Evolutionary conservation across 352 stramenopile genomes (phyloP).

Genomic region (Blastocystis sp.): DNA sequence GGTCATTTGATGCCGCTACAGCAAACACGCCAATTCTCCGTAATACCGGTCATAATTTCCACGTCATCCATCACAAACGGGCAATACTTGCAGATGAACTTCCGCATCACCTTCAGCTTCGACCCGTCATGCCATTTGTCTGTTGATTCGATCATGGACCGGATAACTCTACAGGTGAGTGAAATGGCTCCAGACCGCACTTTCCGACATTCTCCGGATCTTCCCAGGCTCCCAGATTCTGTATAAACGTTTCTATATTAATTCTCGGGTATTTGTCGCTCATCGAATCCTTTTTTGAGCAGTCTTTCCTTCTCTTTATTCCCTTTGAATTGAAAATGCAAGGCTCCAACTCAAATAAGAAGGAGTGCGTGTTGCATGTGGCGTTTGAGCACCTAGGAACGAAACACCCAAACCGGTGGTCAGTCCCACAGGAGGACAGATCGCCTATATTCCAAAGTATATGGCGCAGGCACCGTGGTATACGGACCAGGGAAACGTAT

Average conservation of each 20-base stretch:
- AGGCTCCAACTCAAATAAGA: neutral
- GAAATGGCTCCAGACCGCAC: neutral
- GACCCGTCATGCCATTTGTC: slow-evolving; percentile 42
- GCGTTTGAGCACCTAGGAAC: neutral
- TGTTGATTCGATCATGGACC: slow-evolving; percentile 27
- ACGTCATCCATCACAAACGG: slow-evolving; percentile 47
- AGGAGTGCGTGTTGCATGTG: neutral
- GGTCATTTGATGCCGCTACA: neutral
- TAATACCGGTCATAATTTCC: slow-evolving; percentile 57
- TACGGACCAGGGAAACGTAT: slow-evolving; percentile 81
- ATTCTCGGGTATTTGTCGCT: neutral
- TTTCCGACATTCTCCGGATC: slow-evolving; percentile 49
- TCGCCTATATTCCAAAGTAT: slow-evolving; percentile 98
- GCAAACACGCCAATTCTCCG: slow-evolving; percentile 59
- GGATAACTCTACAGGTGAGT: slow-evolving; percentile 37
- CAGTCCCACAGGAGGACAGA: slow-evolving; percentile 71
- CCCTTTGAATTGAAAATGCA: neutral
- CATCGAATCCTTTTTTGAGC: slow-evolving; percentile 5
- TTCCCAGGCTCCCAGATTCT: slow-evolving; percentile 10
- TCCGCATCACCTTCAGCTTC: slow-evolving; percentile 52
- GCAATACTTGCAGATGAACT: slow-evolving; percentile 64
- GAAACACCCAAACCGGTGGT: neutral
- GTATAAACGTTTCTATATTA: slow-evolving; percentile 22
- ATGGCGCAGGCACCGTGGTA: slow-evolving; percentile 99
- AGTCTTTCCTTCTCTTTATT: neutral